Base-by-base conservation (phyloP, 2,329 filamentous ascomycete genomes). In the Exophiala phaeomuriformis region DNA sequence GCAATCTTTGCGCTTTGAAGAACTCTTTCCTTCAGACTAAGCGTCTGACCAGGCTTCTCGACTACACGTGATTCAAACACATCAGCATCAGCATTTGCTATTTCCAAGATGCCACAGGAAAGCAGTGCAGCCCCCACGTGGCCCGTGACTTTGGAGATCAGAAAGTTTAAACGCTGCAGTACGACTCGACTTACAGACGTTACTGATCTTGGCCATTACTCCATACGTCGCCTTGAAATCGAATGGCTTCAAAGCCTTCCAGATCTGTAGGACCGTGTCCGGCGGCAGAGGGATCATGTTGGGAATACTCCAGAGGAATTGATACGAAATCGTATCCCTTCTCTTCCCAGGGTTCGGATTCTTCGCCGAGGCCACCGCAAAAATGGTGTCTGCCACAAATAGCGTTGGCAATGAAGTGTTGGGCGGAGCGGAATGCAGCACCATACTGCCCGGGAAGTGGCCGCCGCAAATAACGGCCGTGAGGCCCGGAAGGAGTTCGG, bases 1-100 rank as follows among this genome's bases (percentile, higher is more conserved):
- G 89, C 85, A 19, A 88, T 86, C 72, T 88, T 80, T 77, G 88
- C 88, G 66, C 86, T 90, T 55, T 88, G 80, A 64, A 90, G 63
- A 29, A 91, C 76, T 58, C 85, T 77, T 54, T 66, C 65, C 72
- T 85, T 89, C 50, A 88, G 72, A 58, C 75, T 70, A 3, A 63
- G 69, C 53, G 76, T 71, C 2, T 89, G 80, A 61, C 89, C 84
- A 63, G 77, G 75, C 0, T 79, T 80, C 2, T 74, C 62, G 58
- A 90, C 57, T 58, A 37, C 6, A 28, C n/a, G n/a, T n/a, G 31
- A 88, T 0, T 80, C 30, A 5, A 33, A 27, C 28, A 9, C n/a
- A n/a, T 52, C 35, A 12, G 7, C 5, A 12, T 41, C 39, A 57
- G 47, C 44, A 52, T 4, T 31, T 31, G 2, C 37, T n/a, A 3